Base-by-base conservation (phyloP, 139 green algal species). In the Spirogloea muscicola region DNA sequence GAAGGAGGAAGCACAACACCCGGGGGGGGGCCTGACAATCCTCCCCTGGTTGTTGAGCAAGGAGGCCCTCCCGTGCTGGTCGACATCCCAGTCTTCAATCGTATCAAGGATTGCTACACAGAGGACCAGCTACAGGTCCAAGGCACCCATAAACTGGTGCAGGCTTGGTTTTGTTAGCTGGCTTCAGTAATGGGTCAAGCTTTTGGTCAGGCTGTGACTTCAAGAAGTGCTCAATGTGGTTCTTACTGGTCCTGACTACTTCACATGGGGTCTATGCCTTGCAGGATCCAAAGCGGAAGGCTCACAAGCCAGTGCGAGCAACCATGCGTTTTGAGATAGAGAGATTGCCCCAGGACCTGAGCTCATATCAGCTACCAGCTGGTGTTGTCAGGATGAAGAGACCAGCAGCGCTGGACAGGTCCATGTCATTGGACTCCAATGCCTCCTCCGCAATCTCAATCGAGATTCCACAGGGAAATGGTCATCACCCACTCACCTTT, bases 231-330 rank as follows among this genome's bases (percentile, higher is more conserved):
- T 21, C 46, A 21, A 55, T 21, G 46, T 31, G 21, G 46, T 55
- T 55, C 21, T 55, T 55, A 55, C 21, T 55, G 21, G 21, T 55
- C 21, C 46, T 31, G 46, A n/a, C n/a, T n/a, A n/a, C n/a, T n/a
- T n/a, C n/a, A n/a, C n/a, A n/a, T n/a, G n/a, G n/a, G n/a, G n/a
- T 40, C 4, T 63, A 27, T 7, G 33, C 57, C 57, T 34, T 27
- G 13, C 71, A 79, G 71, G 71, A 79, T 38, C 71, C 62, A 9
- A 79, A 79, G 39, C 69, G 69, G 66, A 79, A 79, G 52, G 58
- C 49, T 10, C 71, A 80, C 31, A 79, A 79, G 71, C 63, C 71
- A 21, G 71, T 79, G 10, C 60, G 71, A 31, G 68, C 68, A n/a
- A 31, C 29, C 21, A 79, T 79, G 71, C n/a, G 40, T 2, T 68